Evolutionary conservation across 768 basidiomycete genomes (phyloP), one percentile per base, ranked within the genome.

Genomic region (Scleroderma citrinum): DNA sequence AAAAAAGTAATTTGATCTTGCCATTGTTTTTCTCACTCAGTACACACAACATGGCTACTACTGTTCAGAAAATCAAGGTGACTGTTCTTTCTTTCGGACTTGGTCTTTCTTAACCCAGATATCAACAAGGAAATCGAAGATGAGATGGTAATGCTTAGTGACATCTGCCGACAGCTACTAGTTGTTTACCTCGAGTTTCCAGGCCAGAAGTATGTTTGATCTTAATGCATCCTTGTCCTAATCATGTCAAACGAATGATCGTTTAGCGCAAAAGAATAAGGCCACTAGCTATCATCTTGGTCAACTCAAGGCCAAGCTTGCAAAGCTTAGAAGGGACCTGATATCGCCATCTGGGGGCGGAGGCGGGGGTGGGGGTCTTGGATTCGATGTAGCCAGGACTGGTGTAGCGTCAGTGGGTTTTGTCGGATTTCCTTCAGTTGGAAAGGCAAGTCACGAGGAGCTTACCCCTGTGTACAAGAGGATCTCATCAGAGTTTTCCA

Each of bases 371-470:
- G 83, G 34, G 5, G 95, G 94, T 24, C 56, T 92, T 11, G 96
- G 96, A 37, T 99, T 99, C 73, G 96, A 99, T 77, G 96, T 99
- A 32, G 95, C 95, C 36, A 79, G 92, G 66, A 99, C 96, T 16
- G 96, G 96, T 66, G 87, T 99, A 58, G 96, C 95, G 17, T 92
- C 93, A 24, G 93, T 97, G 26, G 94, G 94, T 26, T 96, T 95
- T 61, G 83, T 86, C 38, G 85, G 88, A 21, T 87, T 93, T 65
- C 92, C 92, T 19, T 93, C 91, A n/a, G 92, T 94, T 14, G 92
- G 92, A 68, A 94, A 94, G 80, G 92, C 85, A 44, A 44, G 60
- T 48, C 23, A 4, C 23, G 3, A 37, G 54, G 35, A 20, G 41
- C 20, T 38, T 19, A 55, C 19, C 14, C 29, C 44, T 44, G 50